A percentile compares a stretch with the other conserved stretches of the same genome.
These are phyloP conservation scores for Trypethelium eluteriae DNA, from an alignment of 495 filamentous ascomycete species.

Conservation along the genomic window DNA sequence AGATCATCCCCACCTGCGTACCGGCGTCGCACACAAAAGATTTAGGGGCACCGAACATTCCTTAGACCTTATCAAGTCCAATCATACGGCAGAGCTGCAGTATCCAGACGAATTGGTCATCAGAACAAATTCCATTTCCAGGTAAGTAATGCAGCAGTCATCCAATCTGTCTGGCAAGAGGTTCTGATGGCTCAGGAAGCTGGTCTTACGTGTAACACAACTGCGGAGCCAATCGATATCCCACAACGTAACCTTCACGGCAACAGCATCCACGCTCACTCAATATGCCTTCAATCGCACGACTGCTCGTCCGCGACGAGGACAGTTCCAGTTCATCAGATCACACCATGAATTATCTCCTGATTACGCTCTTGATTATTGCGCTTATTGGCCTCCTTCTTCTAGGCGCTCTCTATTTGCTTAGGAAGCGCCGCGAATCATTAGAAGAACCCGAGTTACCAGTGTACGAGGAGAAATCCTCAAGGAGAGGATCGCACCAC, in stretches of 20 bases:
- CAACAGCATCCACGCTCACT: neutral
- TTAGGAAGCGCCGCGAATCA: constrained; percentile 58
- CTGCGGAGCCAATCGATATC: neutral
- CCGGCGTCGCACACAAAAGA: neutral
- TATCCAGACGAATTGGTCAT: neutral
- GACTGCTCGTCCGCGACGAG: constrained; percentile 36
- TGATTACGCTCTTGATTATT: constrained; percentile 73
- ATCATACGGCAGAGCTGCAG: neutral
- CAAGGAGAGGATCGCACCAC: constrained; percentile 38
- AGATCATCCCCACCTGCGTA: neutral
- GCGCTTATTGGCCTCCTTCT: constrained; percentile 60
- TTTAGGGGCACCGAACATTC: neutral
- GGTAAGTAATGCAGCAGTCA: neutral
- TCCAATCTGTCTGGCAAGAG: too few species aligned
- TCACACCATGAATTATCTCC: constrained; percentile 57
- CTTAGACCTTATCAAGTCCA: neutral
- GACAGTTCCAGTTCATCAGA: constrained; percentile 38
- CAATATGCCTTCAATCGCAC: neutral
- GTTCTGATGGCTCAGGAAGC: neutral
- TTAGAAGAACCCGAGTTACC: constrained; percentile 45
- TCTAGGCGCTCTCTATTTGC: constrained; percentile 56
- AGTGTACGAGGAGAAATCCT: constrained; percentile 39
- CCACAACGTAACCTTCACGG: neutral
- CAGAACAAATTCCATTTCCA: neutral
- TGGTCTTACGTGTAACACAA: neutral